Evolutionary conservation across 1,139 yeast genomes (phyloP).

Genomic region (Zygotorulaspora mrakii): DNA sequence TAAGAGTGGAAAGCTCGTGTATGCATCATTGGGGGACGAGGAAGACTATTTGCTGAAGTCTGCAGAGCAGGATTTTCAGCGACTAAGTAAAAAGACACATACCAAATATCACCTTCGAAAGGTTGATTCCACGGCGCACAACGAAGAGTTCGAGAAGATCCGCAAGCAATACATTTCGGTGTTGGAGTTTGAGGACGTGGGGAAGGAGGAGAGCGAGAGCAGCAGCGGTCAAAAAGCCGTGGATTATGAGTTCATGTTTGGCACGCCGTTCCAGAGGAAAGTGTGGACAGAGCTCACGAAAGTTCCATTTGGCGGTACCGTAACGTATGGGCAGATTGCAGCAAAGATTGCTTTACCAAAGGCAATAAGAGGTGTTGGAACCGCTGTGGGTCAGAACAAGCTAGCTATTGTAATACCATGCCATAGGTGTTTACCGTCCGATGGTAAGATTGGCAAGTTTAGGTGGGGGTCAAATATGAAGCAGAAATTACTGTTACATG

Average conservation of each 20-base stretch:
- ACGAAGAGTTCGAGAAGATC: slow-evolving; percentile 5
- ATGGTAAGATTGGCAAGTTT: slow-evolving; percentile 25
- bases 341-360: slow-evolving; percentile 20
- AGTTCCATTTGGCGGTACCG: slow-evolving; percentile 21
- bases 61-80: slow-evolving; percentile 17
- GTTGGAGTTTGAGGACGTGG: no score
- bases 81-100: slow-evolving; percentile 14
- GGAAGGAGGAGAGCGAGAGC: slow-evolving; percentile 4
- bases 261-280: slow-evolving; percentile 29
- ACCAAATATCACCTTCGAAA: slow-evolving; percentile 8
- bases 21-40: slow-evolving; percentile 23
- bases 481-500: slow-evolving; percentile 16
- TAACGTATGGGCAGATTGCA: slow-evolving; percentile 27
- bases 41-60: slow-evolving; percentile 12
- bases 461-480: slow-evolving; percentile 28
- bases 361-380: slow-evolving; percentile 30
- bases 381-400: slow-evolving; percentile 29
- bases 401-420: slow-evolving; percentile 31
- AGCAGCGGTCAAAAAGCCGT: slow-evolving; percentile 1
- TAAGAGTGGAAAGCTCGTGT: slow-evolving; percentile 17
- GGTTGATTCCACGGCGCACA: slow-evolving; percentile 1
- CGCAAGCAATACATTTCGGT: slow-evolving; percentile 4
- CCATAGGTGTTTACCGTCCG: slow-evolving; percentile 27
- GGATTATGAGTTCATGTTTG: slow-evolving; percentile 25
- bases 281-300: slow-evolving; percentile 28